A percentile compares a stretch with the other conserved stretches of the same genome.
phyloP scores from a whole-genome alignment of 2,329 filamentous ascomycete species.

The Arthrobotrys entomopaga region DNA sequence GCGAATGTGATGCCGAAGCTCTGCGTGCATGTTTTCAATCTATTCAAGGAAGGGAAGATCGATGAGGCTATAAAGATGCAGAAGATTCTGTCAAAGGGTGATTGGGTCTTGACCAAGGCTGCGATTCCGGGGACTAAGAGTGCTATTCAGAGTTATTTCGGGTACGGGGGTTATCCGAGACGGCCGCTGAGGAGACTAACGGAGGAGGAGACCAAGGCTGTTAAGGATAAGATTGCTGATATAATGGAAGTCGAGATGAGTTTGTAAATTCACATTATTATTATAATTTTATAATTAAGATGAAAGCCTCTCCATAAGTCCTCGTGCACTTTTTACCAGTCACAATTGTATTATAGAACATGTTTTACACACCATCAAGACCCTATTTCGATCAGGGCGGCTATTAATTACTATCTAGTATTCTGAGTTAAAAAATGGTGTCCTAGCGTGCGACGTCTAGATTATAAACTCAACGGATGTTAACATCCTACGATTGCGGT shows the following conservation, averaged over 20 bases:
- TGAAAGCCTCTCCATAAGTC: no score
- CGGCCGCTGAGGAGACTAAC: slow-evolving; percentile 68
- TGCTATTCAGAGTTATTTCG: slow-evolving; percentile 71
- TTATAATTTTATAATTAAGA: no score
- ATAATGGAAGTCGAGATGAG: slow-evolving; percentile 60
- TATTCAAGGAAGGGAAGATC: slow-evolving; percentile 71
- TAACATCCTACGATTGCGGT: not conserved
- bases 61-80: slow-evolving; percentile 73
- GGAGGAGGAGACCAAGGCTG: slow-evolving; percentile 62
- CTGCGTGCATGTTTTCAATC: slow-evolving; percentile 70
- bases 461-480: no score
- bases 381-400: no score
- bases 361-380: no score
- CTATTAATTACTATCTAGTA: no score
- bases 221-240: slow-evolving; percentile 64
- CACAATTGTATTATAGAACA: slow-evolving; percentile 14
- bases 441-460: no score
- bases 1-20: slow-evolving; percentile 76
- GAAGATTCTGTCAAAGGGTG: slow-evolving; percentile 72
- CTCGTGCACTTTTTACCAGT: not conserved
- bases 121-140: slow-evolving; percentile 77
- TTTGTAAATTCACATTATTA: slow-evolving; percentile 26
- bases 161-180: slow-evolving; percentile 72
- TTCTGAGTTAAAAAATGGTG: no score
- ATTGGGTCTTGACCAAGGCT: slow-evolving; percentile 76